Conservation (phyloP, 495 filamentous ascomycete genomes). For the Viridothelium virens region DNA sequence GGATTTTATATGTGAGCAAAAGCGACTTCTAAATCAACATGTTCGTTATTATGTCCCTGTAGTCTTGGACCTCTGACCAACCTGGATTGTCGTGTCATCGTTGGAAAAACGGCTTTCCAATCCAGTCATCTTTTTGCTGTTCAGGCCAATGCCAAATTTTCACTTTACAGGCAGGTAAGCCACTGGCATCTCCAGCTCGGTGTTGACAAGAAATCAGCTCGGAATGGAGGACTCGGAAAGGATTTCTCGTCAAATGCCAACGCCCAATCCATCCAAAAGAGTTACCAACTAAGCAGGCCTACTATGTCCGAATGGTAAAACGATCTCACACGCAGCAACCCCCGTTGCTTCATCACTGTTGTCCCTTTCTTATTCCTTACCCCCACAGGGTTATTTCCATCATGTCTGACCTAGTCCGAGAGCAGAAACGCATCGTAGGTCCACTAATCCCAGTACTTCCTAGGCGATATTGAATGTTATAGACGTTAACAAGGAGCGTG, state of each 20-base stretch:
- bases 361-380: not conserved
- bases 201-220: conserved; percentile 39
- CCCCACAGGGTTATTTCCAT: not conserved
- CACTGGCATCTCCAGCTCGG: conserved; percentile 39
- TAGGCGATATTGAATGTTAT: conserved; percentile 37
- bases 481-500: conserved; percentile 37
- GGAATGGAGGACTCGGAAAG: conserved; percentile 22
- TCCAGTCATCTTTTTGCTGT: conserved; percentile 18
- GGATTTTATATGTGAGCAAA: not conserved
- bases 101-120: not conserved
- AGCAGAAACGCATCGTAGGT: conserved; percentile 39
- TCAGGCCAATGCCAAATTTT: conserved; percentile 34
- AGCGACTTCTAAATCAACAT: not conserved
- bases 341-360: conserved; percentile 9
- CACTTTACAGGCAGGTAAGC: conserved; percentile 38
- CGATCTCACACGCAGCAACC: conserved; percentile 10
- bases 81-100: not conserved
- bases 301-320: conserved; percentile 31
- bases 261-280: not conserved
- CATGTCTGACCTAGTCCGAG: conserved; percentile 19
- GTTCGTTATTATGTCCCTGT: not conserved
- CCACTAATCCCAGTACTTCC: conserved; percentile 33
- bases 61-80: not conserved
- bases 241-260: not conserved
- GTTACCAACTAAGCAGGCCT: conserved; percentile 35